phyloP scores from a whole-genome alignment of 2,329 filamentous ascomycete species.

The Exophiala lecanii-corni region DNA sequence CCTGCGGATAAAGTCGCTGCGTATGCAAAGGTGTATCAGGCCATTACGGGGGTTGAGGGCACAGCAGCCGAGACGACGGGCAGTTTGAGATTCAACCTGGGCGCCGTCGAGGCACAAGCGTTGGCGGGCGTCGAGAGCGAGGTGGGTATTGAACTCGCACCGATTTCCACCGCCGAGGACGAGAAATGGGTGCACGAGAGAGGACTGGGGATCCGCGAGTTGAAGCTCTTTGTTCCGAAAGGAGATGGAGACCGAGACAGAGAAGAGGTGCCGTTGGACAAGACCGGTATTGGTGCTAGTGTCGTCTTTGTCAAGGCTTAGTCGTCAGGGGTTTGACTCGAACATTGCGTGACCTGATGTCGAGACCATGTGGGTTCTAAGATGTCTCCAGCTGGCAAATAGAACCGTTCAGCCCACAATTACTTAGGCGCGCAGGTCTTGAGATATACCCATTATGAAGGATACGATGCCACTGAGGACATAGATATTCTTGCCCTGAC shows the following conservation, averaged over 20 bases:
- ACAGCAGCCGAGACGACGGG: conserved; percentile 7
- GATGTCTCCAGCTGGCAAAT: no score
- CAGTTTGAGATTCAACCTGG: conserved; percentile 14
- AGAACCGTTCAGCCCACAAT: no score
- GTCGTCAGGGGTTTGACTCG: no score
- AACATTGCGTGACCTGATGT: not conserved
- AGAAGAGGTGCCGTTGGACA: conserved; percentile 15
- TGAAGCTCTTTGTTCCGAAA: conserved; percentile 14
- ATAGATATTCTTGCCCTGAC: no score
- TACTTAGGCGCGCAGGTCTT: no score
- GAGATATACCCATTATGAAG: no score
- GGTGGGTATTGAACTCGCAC: conserved; percentile 16
- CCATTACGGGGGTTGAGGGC: conserved; percentile 12
- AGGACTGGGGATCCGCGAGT: conserved; percentile 19
- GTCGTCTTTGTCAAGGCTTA: conserved; percentile 15
- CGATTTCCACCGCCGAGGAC: conserved; percentile 14
- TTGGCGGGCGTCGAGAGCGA: conserved; percentile 10
- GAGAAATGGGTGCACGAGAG: conserved; percentile 19
- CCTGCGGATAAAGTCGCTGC: conserved; percentile 13
- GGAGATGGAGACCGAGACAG: conserved; percentile 8
- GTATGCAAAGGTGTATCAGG: conserved; percentile 19
- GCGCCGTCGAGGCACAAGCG: conserved; percentile 10
- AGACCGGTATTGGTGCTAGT: conserved; percentile 19
- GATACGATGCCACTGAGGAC: no score
- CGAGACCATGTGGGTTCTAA: no score